phyloP scores from a whole-genome alignment of 805 yeast genomes.

The Ogataea paraovalis region DNA sequence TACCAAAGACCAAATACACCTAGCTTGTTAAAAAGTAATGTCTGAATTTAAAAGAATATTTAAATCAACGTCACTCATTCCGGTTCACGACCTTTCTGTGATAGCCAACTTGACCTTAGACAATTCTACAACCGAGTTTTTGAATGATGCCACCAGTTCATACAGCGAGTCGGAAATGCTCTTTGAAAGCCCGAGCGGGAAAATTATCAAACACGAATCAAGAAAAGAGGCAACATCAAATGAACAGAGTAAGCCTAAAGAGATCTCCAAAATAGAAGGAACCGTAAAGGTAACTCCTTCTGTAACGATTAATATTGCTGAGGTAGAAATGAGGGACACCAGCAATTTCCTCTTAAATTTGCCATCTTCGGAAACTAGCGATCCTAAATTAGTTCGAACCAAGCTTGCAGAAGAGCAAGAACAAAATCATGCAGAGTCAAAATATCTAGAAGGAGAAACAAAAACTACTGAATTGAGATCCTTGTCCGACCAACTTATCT shows the following conservation, averaged over 20 bases:
- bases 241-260: neutral
- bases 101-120: conserved; percentile 1
- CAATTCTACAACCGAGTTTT: conserved; percentile 7
- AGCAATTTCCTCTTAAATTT: too few relatives aligned
- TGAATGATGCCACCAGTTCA: conserved; percentile 12
- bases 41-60: conserved; percentile 12
- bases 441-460: neutral
- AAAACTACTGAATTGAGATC: neutral
- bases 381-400: neutral
- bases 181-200: conserved; percentile 15
- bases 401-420: too few relatives aligned
- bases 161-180: conserved; percentile 16
- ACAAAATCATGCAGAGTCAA: neutral
- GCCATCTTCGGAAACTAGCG: neutral
- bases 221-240: conserved; percentile 1
- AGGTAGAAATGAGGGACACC: too few relatives aligned
- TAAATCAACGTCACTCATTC: conserved; percentile 12
- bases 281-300: too few relatives aligned
- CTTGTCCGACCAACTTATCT: conserved; percentile 1
- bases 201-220: too few relatives aligned
- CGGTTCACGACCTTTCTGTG: conserved; percentile 7
- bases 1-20: too few relatives aligned
- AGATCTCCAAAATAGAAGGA: neutral
- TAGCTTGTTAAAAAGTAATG: too few relatives aligned
- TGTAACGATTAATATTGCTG: too few relatives aligned